These are phyloP conservation scores for Apiotrichum mycotoxinovorans DNA, from an alignment of 1,284 basidiomycete genomes.

Conservation along the genomic window DNA sequence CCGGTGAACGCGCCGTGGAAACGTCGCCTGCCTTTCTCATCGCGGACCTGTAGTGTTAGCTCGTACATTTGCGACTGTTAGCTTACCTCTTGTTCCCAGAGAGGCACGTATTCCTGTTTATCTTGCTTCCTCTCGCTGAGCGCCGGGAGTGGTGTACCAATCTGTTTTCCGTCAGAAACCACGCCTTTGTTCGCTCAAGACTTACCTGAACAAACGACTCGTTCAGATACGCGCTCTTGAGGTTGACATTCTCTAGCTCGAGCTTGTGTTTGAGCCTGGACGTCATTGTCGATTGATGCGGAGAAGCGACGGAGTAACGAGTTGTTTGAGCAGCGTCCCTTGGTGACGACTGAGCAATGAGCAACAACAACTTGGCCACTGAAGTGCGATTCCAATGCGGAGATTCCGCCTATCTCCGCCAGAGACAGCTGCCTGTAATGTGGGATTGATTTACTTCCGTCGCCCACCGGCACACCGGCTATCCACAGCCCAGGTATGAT, in stretches of 20 bases:
- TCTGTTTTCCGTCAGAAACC: conserved; percentile 54
- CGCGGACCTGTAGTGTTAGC: conserved; percentile 62
- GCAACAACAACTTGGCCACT: background rate
- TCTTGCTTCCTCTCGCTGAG: conserved; percentile 80
- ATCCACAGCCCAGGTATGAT: background rate
- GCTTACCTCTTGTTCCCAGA: conserved; percentile 93
- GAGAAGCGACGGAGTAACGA: background rate
- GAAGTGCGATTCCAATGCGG: background rate
- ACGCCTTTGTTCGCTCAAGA: conserved; percentile 4
- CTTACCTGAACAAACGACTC: conserved; percentile 83
- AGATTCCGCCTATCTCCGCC: background rate
- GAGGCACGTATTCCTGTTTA: conserved; percentile 84
- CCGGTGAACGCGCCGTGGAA: conserved; percentile 98
- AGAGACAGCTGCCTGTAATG: too few relatives aligned
- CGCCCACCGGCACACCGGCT: background rate
- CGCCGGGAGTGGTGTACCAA: conserved; percentile 85
- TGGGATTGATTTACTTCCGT: background rate
- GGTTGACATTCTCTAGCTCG: conserved; percentile 67
- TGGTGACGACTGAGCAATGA: too few relatives aligned
- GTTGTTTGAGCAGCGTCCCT: background rate
- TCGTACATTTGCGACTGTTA: background rate
- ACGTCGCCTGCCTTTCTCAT: conserved; percentile 87
- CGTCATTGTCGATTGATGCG: conserved; percentile 47
- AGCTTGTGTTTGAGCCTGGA: conserved; percentile 61
- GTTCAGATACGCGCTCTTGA: conserved; percentile 72